phyloP scores from a whole-genome alignment of 108 stramenopile species.

The Discostella stelligeroides region DNA sequence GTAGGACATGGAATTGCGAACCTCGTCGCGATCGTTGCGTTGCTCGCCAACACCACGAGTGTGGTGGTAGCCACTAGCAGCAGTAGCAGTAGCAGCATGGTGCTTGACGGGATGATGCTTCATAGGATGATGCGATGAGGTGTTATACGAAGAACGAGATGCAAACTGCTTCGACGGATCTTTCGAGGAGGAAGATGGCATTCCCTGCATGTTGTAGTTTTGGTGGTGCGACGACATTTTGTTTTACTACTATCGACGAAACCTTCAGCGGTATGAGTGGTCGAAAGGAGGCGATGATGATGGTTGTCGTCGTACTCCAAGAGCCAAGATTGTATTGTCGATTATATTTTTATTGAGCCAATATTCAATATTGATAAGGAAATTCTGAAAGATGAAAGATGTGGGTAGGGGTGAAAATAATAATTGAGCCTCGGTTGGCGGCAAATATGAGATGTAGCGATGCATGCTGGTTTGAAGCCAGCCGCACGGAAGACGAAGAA shows the following conservation, averaged over 20 bases:
- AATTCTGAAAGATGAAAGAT: too few relatives aligned
- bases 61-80: conserved; percentile 1
- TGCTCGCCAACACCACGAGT: conserved; percentile 3
- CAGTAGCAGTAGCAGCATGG: neutral
- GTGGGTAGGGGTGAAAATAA: too few relatives aligned
- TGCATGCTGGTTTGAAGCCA: too few relatives aligned
- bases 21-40: conserved; percentile 26
- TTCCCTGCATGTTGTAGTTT: conserved; percentile 31
- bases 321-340: too few relatives aligned
- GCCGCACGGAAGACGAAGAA: too few relatives aligned
- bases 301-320: neutral
- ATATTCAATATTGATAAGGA: too few relatives aligned
- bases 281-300: neutral
- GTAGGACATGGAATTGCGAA: conserved; percentile 26
- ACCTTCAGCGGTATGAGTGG: neutral
- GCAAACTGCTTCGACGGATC: conserved; percentile 1
- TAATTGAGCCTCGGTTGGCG: too few relatives aligned
- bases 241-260: neutral
- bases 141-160: conserved; percentile 4
- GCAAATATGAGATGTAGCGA: too few relatives aligned
- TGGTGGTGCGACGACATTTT: conserved; percentile 32
- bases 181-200: conserved; percentile 19
- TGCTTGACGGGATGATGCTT: conserved; percentile 26
- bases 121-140: conserved; percentile 14
- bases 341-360: neutral